Base-by-base conservation (phyloP, 116 monocot genomes). In the Iris pallida region DNA sequence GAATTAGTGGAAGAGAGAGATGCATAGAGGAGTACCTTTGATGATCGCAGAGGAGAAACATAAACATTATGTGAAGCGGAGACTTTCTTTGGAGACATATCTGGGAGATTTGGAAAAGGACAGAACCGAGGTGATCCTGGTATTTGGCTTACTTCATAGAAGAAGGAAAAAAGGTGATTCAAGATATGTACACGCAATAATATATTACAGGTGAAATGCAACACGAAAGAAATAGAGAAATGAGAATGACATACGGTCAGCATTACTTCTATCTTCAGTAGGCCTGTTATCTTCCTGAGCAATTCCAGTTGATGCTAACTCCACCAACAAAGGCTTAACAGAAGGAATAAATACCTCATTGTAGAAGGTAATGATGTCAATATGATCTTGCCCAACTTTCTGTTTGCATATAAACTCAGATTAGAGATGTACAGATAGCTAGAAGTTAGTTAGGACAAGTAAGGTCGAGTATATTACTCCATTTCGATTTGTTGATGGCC, bases 11-110 rank as follows among this genome's bases (percentile, higher is more conserved):
- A 30, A 30, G 30, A 30, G 30, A 30, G 30, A 30, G 30, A 30
- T 30, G 30, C 30, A 30, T 30, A 30, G 3, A 30, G 30, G 30
- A 30, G 30, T 8, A 81, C 85, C 75, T 81, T 85, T 8, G 85
- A 78, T 42, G 81, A 65, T 55, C 85, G 78, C 54, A 85, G 55
- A 42, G 85, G 85, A 68, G 85, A 85, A 7, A 85, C 85, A 67
- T 85, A 85, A 43, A 85, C 78, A 46, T 85, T 85, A 72, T 81
- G 85, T 16, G 78, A 64, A 47, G 85, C 77, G 19, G 81, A 85
- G 55, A 85, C 85, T 70, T 81, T 81, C 78, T 81, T 85, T 16
- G 85, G 85, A 43, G 85, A 85, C 81, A 85, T 85, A 64, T 85
- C 85, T 2, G 81, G 85, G 54, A 81, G 73, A 75, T 77, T 85